Evolutionary conservation across 225 moss, liverwort and hornwort species (phyloP), one percentile per base, ranked within the genome.

Genomic region (Polytrichum commune): DNA sequence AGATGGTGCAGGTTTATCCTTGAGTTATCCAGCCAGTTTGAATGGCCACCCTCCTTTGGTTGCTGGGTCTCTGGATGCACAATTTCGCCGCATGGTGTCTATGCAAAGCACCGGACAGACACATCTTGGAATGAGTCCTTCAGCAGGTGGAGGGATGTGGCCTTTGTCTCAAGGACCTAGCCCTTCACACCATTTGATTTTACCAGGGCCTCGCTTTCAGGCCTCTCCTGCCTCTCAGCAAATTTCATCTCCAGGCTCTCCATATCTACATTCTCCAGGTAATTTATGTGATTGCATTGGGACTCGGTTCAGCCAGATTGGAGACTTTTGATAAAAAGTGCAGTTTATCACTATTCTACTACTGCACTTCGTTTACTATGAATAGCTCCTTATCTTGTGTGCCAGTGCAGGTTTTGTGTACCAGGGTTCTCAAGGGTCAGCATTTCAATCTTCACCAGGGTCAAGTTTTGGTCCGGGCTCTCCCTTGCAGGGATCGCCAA

Each of bases 21-120:
- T 78, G 75, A 86, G 90, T 76, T 90, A 86, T 70, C 83, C 90
- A 63, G 63, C 78, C 78, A 91, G 80, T 53, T 65, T 83, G 68
- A 91, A 79, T 69, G 80, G 82, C 64, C 87, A 87, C 58, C 74
- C 73, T 69, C 57, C 79, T 67, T 54, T 79, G 62, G 73, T 73
- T 76, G 70, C 66, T 73, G 76, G 83, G 67, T 83, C 83, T 35
- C 75, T 76, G 63, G 79, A 83, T 79, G 66, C 57, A 29, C 66
- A 72, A 67, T 69, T 73, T 78, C 73, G 75, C 55, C 76, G 68
- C 6, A 66, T 76, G 72, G 73, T 69, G 64, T 62, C 69, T 33
- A 73, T 83, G 73, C 83, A 79, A 73, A 76, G 69, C 55, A 30
- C 73, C 66, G 78, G 78, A 70, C 73, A 79, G 18, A 76, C 76